Percentiles rank a stretch among this genome's conserved stretches.
Conservation (phyloP, 768 basidiomycete genomes). For the Russula griseocarnosa region DNA sequence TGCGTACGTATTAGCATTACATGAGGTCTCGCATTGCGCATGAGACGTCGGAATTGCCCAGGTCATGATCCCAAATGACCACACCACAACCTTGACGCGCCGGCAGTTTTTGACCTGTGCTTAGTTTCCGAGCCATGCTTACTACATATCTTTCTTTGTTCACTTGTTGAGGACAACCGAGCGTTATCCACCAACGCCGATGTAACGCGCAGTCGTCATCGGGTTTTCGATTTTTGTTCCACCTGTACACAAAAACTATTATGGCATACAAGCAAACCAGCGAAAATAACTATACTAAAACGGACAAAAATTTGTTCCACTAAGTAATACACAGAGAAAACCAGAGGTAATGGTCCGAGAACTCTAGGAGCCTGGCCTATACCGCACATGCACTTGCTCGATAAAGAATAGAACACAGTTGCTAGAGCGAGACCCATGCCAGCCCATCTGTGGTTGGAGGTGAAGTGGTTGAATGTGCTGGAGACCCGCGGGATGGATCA, state of each 20-base stretch:
- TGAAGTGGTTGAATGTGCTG: slow-evolving; percentile 13
- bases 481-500: slow-evolving; percentile 25
- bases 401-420: not conserved
- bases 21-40: not conserved
- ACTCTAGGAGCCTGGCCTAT: not conserved
- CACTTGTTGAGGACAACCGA: not conserved
- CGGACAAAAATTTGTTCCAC: not conserved
- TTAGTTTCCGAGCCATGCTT: not conserved
- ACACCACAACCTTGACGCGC: not conserved
- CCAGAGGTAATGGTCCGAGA: not conserved
- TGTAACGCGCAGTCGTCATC: not conserved
- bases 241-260: not conserved
- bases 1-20: not conserved
- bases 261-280: not conserved
- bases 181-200: not conserved
- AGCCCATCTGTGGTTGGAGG: slow-evolving; percentile 27
- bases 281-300: slow-evolving; percentile 1
- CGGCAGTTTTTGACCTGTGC: not conserved
- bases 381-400: no score
- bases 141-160: not conserved
- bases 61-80: not conserved
- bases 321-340: slow-evolving; percentile 3
- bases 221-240: not conserved
- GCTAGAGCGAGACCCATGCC: slow-evolving; percentile 19
- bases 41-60: not conserved